Base-by-base conservation (phyloP, 306 rosid genomes). In the Sechiopsis laciniata region DNA sequence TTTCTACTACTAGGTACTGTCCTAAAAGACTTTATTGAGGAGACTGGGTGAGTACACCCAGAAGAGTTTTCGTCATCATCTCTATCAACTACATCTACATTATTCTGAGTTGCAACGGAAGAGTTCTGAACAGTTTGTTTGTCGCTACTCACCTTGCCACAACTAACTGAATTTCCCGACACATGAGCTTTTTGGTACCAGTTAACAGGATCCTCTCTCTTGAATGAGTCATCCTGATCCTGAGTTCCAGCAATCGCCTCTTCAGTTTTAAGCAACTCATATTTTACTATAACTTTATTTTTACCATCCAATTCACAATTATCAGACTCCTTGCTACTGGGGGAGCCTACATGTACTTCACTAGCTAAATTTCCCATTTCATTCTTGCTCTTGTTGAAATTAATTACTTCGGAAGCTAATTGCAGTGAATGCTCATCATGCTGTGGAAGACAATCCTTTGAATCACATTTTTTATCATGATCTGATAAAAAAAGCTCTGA, bases 51-150 rank as follows among this genome's bases (percentile, higher is more conserved):
- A 83, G 82, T 81, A 73, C 92, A 88, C 88, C 87, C 87, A 29
- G 86, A 90, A 80, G 84, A 84, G 70, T 90, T 90, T 87, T 92
- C 95, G 87, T 92, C 96, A 83, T 92, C 96, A 88, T 92, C 97
- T 88, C 95, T 92, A 92, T 87, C 80, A 85, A 82, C 88, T 90
- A 92, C 71, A 65, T 84, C 81, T 82, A 80, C 81, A 87, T 87
- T 83, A 77, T 85, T 88, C 64, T 84, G 82, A 72, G 79, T 72
- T 45, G 75, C 78, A 53, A 87, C 85, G 84, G 83, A 76, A 71
- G 86, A 81, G 63, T 71, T 77, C 77, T 16, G 77, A 78, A 83
- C 85, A 77, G 73, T 69, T 75, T 52, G 78, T 74, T 89, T 83
- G 74, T 55, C 80, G 76, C 64, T 73, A 71, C 81, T 87, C 74